Base-by-base conservation (phyloP, 148 eudicot genomes). In the Rheum nobile region DNA sequence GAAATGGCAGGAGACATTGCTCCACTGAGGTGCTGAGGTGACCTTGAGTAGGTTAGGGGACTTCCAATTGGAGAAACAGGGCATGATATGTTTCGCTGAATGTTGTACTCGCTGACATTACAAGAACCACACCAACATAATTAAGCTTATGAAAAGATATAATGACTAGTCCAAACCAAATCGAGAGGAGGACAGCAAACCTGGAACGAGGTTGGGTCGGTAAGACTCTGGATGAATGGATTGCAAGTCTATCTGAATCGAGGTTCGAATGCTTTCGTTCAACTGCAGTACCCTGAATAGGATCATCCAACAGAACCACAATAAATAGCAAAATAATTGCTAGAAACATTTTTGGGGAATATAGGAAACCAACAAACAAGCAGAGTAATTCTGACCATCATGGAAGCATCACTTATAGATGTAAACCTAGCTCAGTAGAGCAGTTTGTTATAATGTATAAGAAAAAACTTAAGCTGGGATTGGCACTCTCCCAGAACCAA, bases 11-110 rank as follows among this genome's bases (percentile, higher is more conserved):
- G 98, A 43, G 98, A 83, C 85, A 88, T 78, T 80, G 85, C 81
- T 72, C 97, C 97, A 61, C 80, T 89, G 54, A 88, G 75, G 47
- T 84, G 92, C 73, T 82, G 98, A 6, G 91, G 96, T 72, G 92
- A 91, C 72, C 91, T 81, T 67, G 97, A 79, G 77, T 90, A 80
- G 43, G 88, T 65, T 55, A 95, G 87, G 37, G 98, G 98, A 76
- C 98, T 95, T 37, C 98, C 97, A 43, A 90, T 87, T 39, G 98
- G 98, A 50, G 98, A 95, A 43, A 95, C 98, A 4, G 98, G 97
- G 76, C 93, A 91, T 42, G 98, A 94, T 77, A 94, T 87, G 73
- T 91, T 85, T 79, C 93, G 84, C 14, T 88, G 86, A 47, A 84
- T 82, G 76, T 85, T 86, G 72, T 85, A 82, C 74, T 91, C 96